phyloP scores from a whole-genome alignment of 805 yeast genomes.

The Jamesozyma spencerorum region DNA sequence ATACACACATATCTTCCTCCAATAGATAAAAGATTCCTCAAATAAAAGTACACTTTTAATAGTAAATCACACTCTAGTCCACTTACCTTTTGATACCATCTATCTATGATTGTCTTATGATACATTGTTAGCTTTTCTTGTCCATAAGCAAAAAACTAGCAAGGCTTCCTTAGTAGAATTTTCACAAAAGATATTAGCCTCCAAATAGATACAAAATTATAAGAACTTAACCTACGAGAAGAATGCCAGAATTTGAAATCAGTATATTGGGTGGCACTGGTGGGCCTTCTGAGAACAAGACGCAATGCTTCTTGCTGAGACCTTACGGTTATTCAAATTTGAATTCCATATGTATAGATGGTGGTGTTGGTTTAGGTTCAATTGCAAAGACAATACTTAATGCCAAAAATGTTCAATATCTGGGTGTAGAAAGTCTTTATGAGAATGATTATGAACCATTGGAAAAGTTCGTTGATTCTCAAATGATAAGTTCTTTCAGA shows the following conservation, averaged over 20 bases:
- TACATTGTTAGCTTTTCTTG: too few species aligned
- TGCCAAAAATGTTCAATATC: constrained; percentile 1
- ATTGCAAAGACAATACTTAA: constrained; percentile 27
- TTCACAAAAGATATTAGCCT: too few species aligned
- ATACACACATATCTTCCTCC: too few species aligned
- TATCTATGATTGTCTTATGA: too few species aligned
- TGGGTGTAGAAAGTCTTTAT: constrained; percentile 17
- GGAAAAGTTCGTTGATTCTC: constrained; percentile 10
- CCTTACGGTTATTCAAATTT: constrained; percentile 31
- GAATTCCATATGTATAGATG: constrained; percentile 57
- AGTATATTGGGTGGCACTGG: constrained; percentile 74
- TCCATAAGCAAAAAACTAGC: too few species aligned
- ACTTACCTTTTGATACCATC: too few species aligned
- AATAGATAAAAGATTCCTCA: too few species aligned
- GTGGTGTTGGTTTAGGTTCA: constrained; percentile 62
- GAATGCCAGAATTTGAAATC: constrained; percentile 38
- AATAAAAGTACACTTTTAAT: too few species aligned
- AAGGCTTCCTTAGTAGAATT: too few species aligned
- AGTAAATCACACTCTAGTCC: too few species aligned
- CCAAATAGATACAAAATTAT: too few species aligned
- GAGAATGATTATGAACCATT: constrained; percentile 17
- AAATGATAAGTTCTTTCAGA: background rate
- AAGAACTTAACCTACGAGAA: background rate
- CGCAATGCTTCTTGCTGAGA: constrained; percentile 61
- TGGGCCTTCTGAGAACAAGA: constrained; percentile 68